Conservation (phyloP, 2,329 filamentous ascomycete species). For the Sarocladium kiliense region DNA sequence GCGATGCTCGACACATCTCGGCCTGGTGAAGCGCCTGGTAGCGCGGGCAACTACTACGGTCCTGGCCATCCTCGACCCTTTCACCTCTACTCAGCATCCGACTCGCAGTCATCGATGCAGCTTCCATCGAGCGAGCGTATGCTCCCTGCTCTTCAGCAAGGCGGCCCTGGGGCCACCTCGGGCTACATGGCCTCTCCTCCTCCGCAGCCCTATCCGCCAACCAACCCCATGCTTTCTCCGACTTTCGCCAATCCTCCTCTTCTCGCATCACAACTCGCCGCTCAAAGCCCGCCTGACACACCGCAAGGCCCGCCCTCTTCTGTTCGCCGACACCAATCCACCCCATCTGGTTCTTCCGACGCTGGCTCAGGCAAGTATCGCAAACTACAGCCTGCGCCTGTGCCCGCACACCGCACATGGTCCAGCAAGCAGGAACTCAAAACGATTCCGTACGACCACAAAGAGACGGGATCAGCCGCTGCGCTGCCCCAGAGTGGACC, state of each 20-base stretch:
- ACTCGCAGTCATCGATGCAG: constrained; percentile 21
- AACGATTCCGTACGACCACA: constrained; percentile 55
- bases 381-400: constrained; percentile 54
- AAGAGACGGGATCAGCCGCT: constrained; percentile 51
- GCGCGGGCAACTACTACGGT: constrained; percentile 25
- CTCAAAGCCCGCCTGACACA: constrained; percentile 30
- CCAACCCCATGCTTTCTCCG: constrained; percentile 24
- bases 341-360: constrained; percentile 32
- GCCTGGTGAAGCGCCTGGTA: constrained; percentile 18
- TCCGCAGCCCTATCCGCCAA: not conserved
- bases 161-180: constrained; percentile 16
- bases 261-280: constrained; percentile 20
- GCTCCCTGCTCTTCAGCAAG: constrained; percentile 27
- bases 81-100: constrained; percentile 25
- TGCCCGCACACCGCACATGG: constrained; percentile 45
- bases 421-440: constrained; percentile 47
- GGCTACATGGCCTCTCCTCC: constrained; percentile 28
- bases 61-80: constrained; percentile 23
- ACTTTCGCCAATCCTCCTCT: constrained; percentile 28
- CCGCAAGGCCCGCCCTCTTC: constrained; percentile 24
- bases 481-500: constrained; percentile 51
- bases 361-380: constrained; percentile 43
- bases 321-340: constrained; percentile 30
- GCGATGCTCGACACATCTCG: constrained; percentile 26
- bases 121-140: constrained; percentile 24